A percentile compares a stretch with the other conserved stretches of the same genome.
Evolutionary conservation across 352 stramenopile genomes (phyloP).

Genomic region (Phytophthora pinifolia): DNA sequence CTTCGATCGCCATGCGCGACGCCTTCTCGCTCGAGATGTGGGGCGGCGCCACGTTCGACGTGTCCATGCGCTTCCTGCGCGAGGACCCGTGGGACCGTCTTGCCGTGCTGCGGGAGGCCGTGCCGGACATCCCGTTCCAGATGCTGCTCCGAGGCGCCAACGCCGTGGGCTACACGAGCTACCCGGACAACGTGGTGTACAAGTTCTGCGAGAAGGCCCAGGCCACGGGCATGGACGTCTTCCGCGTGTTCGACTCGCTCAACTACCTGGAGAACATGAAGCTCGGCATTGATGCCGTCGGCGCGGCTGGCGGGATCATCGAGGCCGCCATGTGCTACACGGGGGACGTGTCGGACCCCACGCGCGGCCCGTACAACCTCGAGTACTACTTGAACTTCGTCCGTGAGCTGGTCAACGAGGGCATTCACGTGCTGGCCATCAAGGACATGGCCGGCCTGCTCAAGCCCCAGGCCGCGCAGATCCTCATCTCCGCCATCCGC

Average conservation of each 20-base stretch:
- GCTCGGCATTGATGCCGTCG: conserved; percentile 96
- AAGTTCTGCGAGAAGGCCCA: conserved; percentile 96
- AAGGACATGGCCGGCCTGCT: conserved; percentile 99
- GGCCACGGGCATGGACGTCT: conserved; percentile 96
- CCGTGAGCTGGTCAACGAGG: conserved; percentile 90
- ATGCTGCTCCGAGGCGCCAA: conserved; percentile 97
- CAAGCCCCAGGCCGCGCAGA: conserved; percentile 92
- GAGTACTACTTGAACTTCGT: conserved; percentile 97
- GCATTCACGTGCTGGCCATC: conserved; percentile 97
- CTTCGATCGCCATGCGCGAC: conserved; percentile 90
- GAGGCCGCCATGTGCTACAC: conserved; percentile 97
- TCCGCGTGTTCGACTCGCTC: conserved; percentile 98
- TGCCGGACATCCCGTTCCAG: conserved; percentile 97
- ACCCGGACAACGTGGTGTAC: conserved; percentile 97
- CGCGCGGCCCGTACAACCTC: conserved; percentile 91
- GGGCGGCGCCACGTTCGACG: conserved; percentile 98
- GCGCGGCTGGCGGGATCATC: conserved; percentile 94
- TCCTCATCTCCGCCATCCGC: conserved; percentile 93
- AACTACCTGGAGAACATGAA: conserved; percentile 99
- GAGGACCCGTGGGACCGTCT: conserved; percentile 97
- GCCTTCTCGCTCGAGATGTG: conserved; percentile 97
- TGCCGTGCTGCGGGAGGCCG: conserved; percentile 87
- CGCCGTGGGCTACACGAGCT: conserved; percentile 96
- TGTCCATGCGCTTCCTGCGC: conserved; percentile 96
- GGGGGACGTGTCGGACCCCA: conserved; percentile 94